These are phyloP conservation scores for Eimeria falciformis DNA, from an alignment of 169 alveolate species.

Conservation along the genomic window DNA sequence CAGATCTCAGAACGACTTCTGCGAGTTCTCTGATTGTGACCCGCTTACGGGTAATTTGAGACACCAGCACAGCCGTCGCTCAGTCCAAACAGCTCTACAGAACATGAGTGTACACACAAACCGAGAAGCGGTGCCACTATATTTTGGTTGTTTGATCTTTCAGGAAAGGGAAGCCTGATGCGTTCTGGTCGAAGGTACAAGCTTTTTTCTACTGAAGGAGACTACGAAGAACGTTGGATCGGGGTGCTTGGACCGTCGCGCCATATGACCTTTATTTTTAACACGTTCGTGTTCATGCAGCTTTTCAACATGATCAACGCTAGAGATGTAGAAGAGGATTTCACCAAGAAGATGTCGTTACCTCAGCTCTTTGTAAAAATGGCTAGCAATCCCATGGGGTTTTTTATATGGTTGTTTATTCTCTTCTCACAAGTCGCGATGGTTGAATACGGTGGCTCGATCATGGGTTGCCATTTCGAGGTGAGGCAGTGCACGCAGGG, in stretches of 20 bases:
- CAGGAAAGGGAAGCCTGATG: constrained; percentile 79
- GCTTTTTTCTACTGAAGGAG: constrained; percentile 77
- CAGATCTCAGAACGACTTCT: constrained; percentile 42
- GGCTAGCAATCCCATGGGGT: constrained; percentile 75
- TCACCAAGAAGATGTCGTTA: constrained; percentile 88
- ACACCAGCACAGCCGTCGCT: not conserved
- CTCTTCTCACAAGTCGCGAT: constrained; percentile 74
- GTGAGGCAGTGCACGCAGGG: constrained; percentile 40
- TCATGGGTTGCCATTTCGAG: constrained; percentile 77
- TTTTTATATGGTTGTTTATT: constrained; percentile 77
- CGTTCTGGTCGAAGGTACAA: constrained; percentile 75
- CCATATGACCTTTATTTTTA: constrained; percentile 91
- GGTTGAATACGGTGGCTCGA: constrained; percentile 78
- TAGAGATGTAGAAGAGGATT: constrained; percentile 88
- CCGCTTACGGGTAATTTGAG: constrained; percentile 41
- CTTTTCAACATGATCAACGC: constrained; percentile 89
- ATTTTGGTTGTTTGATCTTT: constrained; percentile 80
- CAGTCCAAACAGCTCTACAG: not conserved
- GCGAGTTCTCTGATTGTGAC: constrained; percentile 80
- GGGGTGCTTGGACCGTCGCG: constrained; percentile 84
- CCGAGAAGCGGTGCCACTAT: not conserved
- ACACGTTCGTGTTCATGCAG: constrained; percentile 92
- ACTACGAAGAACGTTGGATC: constrained; percentile 75
- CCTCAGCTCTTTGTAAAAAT: constrained; percentile 53
- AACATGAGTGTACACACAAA: not conserved